These are phyloP conservation scores for Chaetomium fimeti DNA, from an alignment of 495 filamentous ascomycete genomes.

Conservation along the genomic window DNA sequence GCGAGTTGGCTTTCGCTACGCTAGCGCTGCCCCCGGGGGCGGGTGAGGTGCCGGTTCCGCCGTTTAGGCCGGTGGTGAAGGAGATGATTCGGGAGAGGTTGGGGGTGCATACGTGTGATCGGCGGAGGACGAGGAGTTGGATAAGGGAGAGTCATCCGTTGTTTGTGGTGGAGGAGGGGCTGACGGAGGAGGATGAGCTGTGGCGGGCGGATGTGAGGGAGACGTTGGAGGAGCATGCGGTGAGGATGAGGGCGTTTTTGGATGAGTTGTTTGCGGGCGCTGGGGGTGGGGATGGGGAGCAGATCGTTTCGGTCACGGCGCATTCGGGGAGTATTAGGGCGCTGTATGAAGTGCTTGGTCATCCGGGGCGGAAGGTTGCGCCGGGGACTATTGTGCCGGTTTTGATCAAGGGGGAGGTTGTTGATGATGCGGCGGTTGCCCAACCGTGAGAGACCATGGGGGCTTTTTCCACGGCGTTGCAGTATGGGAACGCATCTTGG, in stretches of 20 bases:
- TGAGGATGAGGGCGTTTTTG: background rate
- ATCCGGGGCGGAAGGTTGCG: background rate
- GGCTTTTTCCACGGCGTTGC: too few relatives aligned
- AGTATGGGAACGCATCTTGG: too few relatives aligned
- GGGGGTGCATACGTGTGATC: background rate
- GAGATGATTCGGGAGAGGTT: background rate
- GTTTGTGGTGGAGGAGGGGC: background rate
- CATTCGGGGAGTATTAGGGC: background rate
- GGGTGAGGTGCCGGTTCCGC: background rate
- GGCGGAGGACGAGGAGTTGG: background rate
- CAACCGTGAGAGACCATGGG: too few relatives aligned
- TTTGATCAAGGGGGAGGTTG: constrained; percentile 5
- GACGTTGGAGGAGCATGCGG: background rate
- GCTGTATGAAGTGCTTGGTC: background rate
- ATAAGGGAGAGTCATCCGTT: background rate
- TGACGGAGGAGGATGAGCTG: constrained; percentile 2
- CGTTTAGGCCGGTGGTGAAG: background rate
- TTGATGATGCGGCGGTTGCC: too few relatives aligned
- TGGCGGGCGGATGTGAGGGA: background rate
- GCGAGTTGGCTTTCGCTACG: background rate
- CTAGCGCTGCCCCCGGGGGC: too few relatives aligned
- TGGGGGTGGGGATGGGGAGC: background rate
- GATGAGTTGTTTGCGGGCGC: background rate
- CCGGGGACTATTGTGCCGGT: constrained; percentile 10
- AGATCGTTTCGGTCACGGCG: background rate